Evolutionary conservation across 139 green algal genomes (phyloP).

Genomic region (Ettlia oleoabundans): DNA sequence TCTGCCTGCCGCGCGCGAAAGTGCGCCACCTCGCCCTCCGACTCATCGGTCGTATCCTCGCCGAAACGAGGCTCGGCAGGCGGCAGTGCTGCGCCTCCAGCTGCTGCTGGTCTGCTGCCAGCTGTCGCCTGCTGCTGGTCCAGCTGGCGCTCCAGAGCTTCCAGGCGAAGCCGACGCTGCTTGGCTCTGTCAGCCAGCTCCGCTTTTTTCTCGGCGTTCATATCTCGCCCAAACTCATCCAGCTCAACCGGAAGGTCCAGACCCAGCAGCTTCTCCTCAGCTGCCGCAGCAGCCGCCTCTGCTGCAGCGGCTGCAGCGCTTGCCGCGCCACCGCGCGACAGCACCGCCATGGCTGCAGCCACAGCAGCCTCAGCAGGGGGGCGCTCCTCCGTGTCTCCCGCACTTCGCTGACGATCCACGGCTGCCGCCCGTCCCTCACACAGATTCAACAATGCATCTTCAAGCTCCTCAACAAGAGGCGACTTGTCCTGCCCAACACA

Average conservation of each 20-base stretch:
- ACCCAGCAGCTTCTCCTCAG: conserved; percentile 39
- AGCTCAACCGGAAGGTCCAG: conserved; percentile 56
- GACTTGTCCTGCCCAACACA: conserved; percentile 72
- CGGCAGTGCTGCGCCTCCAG: conserved; percentile 28
- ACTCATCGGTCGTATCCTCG: conserved; percentile 60
- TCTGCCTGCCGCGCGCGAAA: conserved; percentile 68
- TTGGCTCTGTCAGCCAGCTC: conserved; percentile 20
- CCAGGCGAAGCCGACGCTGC: conserved; percentile 10
- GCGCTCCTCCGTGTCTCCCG: conserved; percentile 54
- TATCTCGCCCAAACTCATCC: conserved; percentile 91
- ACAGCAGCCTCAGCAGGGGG: conserved; percentile 71
- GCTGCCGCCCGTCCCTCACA: conserved; percentile 52
- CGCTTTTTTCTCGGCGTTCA: conserved; percentile 63
- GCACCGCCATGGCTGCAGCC: conserved; percentile 62
- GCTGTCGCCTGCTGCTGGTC: conserved; percentile 3
- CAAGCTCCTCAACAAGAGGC: conserved; percentile 86
- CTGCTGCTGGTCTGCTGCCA: no score
- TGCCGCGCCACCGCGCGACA: conserved; percentile 48
- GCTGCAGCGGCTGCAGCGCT: conserved; percentile 56
- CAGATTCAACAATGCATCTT: conserved; percentile 71
- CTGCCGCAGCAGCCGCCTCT: conserved; percentile 47
- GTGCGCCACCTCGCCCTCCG: conserved; percentile 56
- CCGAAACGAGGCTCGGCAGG: conserved; percentile 40
- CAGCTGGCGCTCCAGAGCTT: conserved; percentile 13
- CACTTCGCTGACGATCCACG: conserved; percentile 5